A percentile compares a stretch with the other conserved stretches of the same genome.
Evolutionary conservation across 2,329 filamentous ascomycete species (phyloP).

Genomic region (Pseudogymnoascus sp.): DNA sequence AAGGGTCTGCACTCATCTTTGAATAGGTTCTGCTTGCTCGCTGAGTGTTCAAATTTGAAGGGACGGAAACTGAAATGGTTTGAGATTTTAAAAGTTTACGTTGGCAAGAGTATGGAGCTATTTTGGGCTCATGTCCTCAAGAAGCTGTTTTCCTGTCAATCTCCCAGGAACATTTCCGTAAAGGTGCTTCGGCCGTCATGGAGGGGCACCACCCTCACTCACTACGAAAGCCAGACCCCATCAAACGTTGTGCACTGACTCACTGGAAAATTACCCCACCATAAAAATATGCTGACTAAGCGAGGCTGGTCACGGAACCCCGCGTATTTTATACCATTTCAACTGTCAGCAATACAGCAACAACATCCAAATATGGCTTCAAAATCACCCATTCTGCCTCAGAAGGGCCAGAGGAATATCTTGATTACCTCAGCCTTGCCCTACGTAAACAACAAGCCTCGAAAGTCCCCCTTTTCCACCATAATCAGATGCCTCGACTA

Average conservation of each 20-base stretch:
- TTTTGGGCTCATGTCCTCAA: background rate
- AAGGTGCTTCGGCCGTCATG: background rate
- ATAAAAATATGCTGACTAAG: background rate
- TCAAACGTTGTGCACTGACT: background rate
- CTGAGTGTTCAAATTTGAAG: background rate
- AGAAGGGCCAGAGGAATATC: constrained; percentile 73
- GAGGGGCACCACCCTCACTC: background rate
- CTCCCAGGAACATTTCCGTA: background rate
- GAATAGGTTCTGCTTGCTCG: background rate
- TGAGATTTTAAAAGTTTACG: background rate
- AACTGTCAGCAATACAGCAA: background rate
- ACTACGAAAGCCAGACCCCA: background rate
- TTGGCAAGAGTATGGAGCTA: background rate
- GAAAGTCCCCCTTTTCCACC: background rate
- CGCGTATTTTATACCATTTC: constrained; percentile 2
- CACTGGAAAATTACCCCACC: constrained; percentile 7
- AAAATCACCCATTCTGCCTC: constrained; percentile 48
- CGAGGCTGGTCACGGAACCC: background rate
- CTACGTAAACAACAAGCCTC: constrained; percentile 73
- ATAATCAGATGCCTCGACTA: background rate
- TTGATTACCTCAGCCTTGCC: constrained; percentile 88
- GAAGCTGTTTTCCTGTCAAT: background rate
- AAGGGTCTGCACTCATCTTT: constrained; percentile 23
- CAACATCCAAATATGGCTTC: constrained; percentile 22
- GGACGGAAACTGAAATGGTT: background rate